Percentiles rank a stretch among this genome's conserved stretches.
Conservation (phyloP, 2,329 filamentous ascomycete genomes). For the Arthrocladium fulminans region DNA sequence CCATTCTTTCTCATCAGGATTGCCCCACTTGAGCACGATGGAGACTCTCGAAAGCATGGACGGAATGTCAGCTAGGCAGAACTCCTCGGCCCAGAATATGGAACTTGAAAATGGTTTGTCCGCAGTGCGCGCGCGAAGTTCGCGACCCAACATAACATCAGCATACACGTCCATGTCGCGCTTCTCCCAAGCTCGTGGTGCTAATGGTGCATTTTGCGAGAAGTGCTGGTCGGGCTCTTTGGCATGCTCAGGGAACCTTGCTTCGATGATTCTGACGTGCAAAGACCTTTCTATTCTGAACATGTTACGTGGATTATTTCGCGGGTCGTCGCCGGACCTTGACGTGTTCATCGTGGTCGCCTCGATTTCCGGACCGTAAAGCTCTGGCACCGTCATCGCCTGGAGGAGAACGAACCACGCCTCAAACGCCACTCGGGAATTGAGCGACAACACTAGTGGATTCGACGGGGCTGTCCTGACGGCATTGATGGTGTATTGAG, state of each 20-base stretch:
- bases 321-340: conserved; percentile 20
- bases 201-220: conserved; percentile 23
- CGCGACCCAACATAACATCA: conserved; percentile 41
- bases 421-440: conserved; percentile 83
- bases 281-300: conserved; percentile 58
- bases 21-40: conserved; percentile 38
- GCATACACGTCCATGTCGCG: conserved; percentile 36
- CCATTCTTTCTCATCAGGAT: conserved; percentile 42
- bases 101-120: conserved; percentile 37
- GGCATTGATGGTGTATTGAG: conserved; percentile 72
- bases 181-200: conserved; percentile 12
- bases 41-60: conserved; percentile 40
- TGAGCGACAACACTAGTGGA: conserved; percentile 82
- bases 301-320: conserved; percentile 45
- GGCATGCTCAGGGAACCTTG: conserved; percentile 40
- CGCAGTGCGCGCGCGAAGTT: conserved; percentile 41
- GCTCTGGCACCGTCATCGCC: conserved; percentile 82
- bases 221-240: background rate
- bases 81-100: conserved; percentile 44
- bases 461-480: conserved; percentile 66
- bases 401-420: conserved; percentile 92
- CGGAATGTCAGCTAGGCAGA: conserved; percentile 39
- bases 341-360: conserved; percentile 31
- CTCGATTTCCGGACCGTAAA: conserved; percentile 61
- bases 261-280: conserved; percentile 53